These are phyloP conservation scores for Penicillium maclennaniae DNA, from an alignment of 495 filamentous ascomycete species.

Conservation along the genomic window DNA sequence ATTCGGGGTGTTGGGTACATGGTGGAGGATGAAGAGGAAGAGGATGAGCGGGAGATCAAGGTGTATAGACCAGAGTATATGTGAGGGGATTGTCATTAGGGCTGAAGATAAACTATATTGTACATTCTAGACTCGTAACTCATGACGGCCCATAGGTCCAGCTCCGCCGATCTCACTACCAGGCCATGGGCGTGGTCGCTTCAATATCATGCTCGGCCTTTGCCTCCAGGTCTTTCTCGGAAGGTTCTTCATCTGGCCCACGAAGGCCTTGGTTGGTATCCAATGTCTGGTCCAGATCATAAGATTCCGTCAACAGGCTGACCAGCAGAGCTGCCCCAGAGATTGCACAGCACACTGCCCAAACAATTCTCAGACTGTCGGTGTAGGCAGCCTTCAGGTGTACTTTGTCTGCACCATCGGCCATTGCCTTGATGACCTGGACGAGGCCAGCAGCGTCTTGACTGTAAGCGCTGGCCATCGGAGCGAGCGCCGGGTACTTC, in stretches of 20 bases:
- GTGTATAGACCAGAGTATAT: neutral
- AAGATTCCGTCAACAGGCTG: slow-evolving; percentile 49
- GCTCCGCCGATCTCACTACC: neutral
- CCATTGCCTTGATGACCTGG: slow-evolving; percentile 54
- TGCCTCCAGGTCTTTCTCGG: slow-evolving; percentile 20
- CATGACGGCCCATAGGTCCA: neutral
- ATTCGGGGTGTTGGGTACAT: slow-evolving; percentile 55
- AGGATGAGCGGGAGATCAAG: neutral
- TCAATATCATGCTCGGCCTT: neutral
- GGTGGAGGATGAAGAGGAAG: slow-evolving; percentile 34
- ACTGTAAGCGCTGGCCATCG: slow-evolving; percentile 45
- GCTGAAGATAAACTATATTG: neutral
- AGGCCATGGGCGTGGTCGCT: slow-evolving; percentile 16
- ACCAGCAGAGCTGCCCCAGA: slow-evolving; percentile 44
- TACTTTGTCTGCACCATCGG: slow-evolving; percentile 32
- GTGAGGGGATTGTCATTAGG: slow-evolving; percentile 3
- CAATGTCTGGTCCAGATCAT: slow-evolving; percentile 53
- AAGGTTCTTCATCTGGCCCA: neutral
- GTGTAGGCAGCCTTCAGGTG: slow-evolving; percentile 52
- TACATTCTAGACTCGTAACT: slow-evolving; percentile 11
- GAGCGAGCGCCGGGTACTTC: slow-evolving; percentile 38
- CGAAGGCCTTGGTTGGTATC: slow-evolving; percentile 24
- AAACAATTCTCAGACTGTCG: slow-evolving; percentile 55
- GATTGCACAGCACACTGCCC: slow-evolving; percentile 53
- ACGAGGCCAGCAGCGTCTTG: slow-evolving; percentile 59